Evolutionary conservation across 306 rosid genomes (phyloP), one percentile per base, ranked within the genome.

Genomic region (Abrus precatorius): DNA sequence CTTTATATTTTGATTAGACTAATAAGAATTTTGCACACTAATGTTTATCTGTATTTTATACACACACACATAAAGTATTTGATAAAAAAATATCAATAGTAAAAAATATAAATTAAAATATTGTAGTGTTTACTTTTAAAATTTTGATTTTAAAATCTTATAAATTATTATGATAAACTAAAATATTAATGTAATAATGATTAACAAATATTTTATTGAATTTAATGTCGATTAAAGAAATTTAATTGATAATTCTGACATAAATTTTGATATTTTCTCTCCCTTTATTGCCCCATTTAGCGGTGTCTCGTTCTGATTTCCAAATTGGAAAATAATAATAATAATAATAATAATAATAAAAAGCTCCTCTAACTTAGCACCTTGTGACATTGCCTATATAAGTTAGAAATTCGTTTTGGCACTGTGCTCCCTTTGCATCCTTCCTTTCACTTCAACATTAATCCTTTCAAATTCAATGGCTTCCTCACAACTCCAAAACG

Each of bases 391-490:
- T 38, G 29, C 38, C 48, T 38, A n/a, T 63, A 36, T 63, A 36
- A 63, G 38, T 27, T 0, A n/a, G 3, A 5, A 6, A 5, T 70
- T 47, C 12, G 33, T 32, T n/a, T 71, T 52, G 9, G 3, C 1
- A 9, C 1, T 40, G 20, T n/a, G 28, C 40, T 0, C 3, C 20
- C 20, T 20, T 20, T 20, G 20, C 20, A 20, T 20, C 20, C 20
- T 20, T 20, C 20, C 20, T 20, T 2, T 36, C 1, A 4, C 4
- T 36, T 4, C 40, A 36, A 36, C 9, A 8, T 44, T 5, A 44
- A 44, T 44, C 48, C 48, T 44, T 44, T 44, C 1, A 8, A 44
- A 5, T 44, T 29, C 76, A 57, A 79, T 84, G 84, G 87, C 57
- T 48, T 44, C 69, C 57, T 7, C 48, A 2, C 7, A 69, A 47